Percentiles rank a stretch among this genome's conserved stretches.
Evolutionary conservation across 495 filamentous ascomycete species (phyloP).

Genomic region (Physcia stellaris): DNA sequence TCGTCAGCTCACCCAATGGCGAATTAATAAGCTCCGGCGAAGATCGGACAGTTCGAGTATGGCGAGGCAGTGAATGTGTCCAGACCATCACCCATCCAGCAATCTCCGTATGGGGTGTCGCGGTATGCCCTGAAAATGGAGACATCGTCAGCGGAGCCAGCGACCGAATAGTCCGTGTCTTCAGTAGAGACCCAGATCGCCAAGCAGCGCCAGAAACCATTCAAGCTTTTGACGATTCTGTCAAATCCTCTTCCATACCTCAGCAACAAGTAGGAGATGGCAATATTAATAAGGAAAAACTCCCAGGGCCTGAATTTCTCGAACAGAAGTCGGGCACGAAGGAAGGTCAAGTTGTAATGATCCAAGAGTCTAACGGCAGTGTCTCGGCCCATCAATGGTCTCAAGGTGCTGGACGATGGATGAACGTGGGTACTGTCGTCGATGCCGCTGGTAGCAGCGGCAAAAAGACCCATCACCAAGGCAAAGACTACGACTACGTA

Average conservation of each 20-base stretch:
- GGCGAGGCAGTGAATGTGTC: constrained; percentile 67
- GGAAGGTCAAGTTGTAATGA: constrained; percentile 89
- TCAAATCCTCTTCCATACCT: constrained; percentile 72
- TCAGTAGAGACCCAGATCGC: constrained; percentile 60
- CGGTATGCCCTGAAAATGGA: constrained; percentile 63
- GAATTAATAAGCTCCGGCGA: constrained; percentile 87
- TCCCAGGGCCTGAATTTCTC: constrained; percentile 77
- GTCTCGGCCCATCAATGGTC: constrained; percentile 79
- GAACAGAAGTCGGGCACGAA: constrained; percentile 68
- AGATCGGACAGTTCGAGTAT: constrained; percentile 82
- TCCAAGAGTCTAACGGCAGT: constrained; percentile 62
- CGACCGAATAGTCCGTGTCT: constrained; percentile 75
- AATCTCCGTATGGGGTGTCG: constrained; percentile 90
- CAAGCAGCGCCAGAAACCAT: constrained; percentile 46
- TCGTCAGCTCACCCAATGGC: constrained; percentile 62
- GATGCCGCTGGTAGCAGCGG: constrained; percentile 75
- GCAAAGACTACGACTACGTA: constrained; percentile 92
- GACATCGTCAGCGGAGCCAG: constrained; percentile 90
- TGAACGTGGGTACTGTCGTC: constrained; percentile 84
- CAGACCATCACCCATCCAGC: constrained; percentile 97
- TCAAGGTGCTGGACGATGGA: constrained; percentile 51
- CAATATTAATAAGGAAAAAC: constrained; percentile 84
- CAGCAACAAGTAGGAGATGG: constrained; percentile 63
- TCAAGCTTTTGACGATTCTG: constrained; percentile 62
- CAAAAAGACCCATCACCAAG: constrained; percentile 56